phyloP scores from a whole-genome alignment of 2,329 filamentous ascomycete genomes.

The Colletotrichum simmondsii region DNA sequence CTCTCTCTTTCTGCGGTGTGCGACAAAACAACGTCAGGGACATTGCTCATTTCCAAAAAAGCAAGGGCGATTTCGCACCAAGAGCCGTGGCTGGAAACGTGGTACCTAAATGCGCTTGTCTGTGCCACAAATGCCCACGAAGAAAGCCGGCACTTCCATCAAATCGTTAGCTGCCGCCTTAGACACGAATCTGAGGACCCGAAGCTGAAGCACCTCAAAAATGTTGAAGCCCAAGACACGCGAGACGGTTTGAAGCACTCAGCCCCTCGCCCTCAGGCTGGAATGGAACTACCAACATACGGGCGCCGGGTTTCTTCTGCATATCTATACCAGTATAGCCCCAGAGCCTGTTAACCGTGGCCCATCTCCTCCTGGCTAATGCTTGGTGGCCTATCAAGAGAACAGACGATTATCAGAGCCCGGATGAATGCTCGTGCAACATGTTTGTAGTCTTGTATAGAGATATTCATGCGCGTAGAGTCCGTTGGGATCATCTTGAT shows the following conservation, averaged over 20 bases:
- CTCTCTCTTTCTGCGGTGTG: background rate
- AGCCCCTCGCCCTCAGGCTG: background rate
- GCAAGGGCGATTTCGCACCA: background rate
- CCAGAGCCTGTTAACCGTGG: background rate
- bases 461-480: background rate
- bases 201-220: background rate
- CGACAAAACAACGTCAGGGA: slow-evolving; percentile 7
- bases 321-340: background rate
- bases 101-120: slow-evolving; percentile 14
- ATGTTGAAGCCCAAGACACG: background rate
- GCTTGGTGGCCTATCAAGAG: slow-evolving; percentile 1
- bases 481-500: background rate
- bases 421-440: background rate
- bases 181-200: slow-evolving; percentile 9
- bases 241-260: background rate
- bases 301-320: background rate
- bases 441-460: background rate
- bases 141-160: slow-evolving; percentile 16
- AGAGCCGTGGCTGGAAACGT: slow-evolving; percentile 8
- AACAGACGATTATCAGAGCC: background rate
- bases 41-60: slow-evolving; percentile 20
- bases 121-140: slow-evolving; percentile 8
- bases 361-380: background rate
- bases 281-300: background rate
- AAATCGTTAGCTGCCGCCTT: slow-evolving; percentile 28